Percentiles rank a stretch among this genome's conserved stretches.
Evolutionary conservation across 2,329 filamentous ascomycete species (phyloP).

Genomic region (Diaporthe citrichinensis): DNA sequence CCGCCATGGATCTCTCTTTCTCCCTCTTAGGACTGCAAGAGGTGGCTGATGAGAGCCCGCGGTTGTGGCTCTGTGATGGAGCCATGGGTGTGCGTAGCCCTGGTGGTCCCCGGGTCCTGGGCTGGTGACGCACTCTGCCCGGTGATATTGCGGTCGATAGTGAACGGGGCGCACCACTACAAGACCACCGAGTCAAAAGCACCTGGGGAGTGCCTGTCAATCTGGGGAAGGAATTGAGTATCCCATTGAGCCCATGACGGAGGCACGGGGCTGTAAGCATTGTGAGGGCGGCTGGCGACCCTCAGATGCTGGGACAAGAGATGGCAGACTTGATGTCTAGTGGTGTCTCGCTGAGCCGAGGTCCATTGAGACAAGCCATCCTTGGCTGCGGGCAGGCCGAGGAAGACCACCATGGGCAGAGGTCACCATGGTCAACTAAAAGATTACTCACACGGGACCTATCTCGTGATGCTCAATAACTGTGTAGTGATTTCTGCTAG

Average conservation of each 20-base stretch:
- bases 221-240: background rate
- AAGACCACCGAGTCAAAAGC: background rate
- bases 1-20: background rate
- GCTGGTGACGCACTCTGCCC: background rate
- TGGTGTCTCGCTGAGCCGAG: conserved; percentile 35
- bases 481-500: background rate
- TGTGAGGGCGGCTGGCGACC: background rate
- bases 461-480: background rate
- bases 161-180: background rate
- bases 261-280: background rate
- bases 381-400: conserved; percentile 24
- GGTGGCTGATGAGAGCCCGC: conserved; percentile 7
- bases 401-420: background rate
- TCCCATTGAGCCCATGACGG: conserved; percentile 6
- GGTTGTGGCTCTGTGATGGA: background rate
- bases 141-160: background rate
- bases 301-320: background rate
- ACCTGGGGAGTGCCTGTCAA: background rate
- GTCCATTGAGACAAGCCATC: conserved; percentile 22
- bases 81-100: background rate
- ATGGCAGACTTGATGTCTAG: background rate
- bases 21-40: background rate
- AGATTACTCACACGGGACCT: background rate
- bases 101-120: background rate
- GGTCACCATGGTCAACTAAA: background rate